Base-by-base conservation (phyloP, 129 eudicot genomes). In the Flaveria ramosissima region DNA sequence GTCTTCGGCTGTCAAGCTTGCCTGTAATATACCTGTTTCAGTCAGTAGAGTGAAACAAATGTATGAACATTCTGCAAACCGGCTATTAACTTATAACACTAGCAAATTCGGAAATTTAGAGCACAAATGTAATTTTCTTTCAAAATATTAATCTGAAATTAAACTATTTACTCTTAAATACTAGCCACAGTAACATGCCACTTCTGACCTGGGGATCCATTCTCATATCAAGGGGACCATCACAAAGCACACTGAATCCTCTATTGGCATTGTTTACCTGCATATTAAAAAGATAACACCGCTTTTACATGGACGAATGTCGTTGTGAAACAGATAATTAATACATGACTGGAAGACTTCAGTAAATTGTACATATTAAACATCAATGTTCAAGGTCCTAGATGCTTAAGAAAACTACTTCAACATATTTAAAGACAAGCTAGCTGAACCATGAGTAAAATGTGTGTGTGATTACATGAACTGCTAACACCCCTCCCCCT, bases 211-310 rank as follows among this genome's bases (percentile, higher is more conserved):
- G 84, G 55, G 98, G 96, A 82, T 91, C 84, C 98, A 94, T 94
- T 78, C 98, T 84, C 98, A 94, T 94, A 86, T 94, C 98, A 70
- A 94, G 91, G 70, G 98, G 98, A 51, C 98, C 98, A 73, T 91
- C 82, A 69, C 79, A 82, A 50, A 94, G 89, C 72, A 94, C 92
- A 73, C 98, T 89, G 74, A 94, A 94, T 68, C 98, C 98, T 81
- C 98, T 87, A 70, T 82, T 82, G 46, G 96, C 82, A 87, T 91
- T 87, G 86, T 94, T 87, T 68, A 94, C 97, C 98, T 94, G 90
- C 72, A 43, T 72, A 59, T 43, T 32, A 39, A 43, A 11, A 50
- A 57, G 47, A 45, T 63, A 13, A 15, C 4, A 41, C 43, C 67
- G 6, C 68, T 50, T 45, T 39, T 42, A 69, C 15, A 65, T 39